Percentiles rank a stretch among this genome's conserved stretches.
These are phyloP conservation scores for Pestalotiopsis sp. DNA, from an alignment of 2,329 filamentous ascomycete genomes.

Conservation along the genomic window DNA sequence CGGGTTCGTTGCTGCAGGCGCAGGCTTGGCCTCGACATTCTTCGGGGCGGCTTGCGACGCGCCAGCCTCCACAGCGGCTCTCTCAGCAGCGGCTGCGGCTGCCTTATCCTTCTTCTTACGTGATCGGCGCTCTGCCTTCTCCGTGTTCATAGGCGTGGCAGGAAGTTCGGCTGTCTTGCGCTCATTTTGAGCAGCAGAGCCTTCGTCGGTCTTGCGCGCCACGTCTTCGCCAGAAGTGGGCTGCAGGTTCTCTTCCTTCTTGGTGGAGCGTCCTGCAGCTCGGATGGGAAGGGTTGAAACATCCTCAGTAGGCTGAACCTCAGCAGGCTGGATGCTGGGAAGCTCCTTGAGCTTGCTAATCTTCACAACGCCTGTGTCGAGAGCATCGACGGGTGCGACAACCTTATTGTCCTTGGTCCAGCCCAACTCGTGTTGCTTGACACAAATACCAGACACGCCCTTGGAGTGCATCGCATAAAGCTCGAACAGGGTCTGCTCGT, in stretches of 20 bases:
- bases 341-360: constrained; percentile 69
- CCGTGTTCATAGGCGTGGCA: constrained; percentile 28
- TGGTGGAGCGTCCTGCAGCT: constrained; percentile 26
- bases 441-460: constrained; percentile 86
- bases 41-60: constrained; percentile 39
- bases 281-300: constrained; percentile 32
- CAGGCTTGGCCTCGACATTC: constrained; percentile 30
- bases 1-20: constrained; percentile 24
- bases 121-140: constrained; percentile 35
- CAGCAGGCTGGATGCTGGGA: constrained; percentile 47
- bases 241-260: constrained; percentile 29
- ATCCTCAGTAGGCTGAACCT: constrained; percentile 50
- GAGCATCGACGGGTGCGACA: constrained; percentile 75
- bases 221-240: constrained; percentile 25
- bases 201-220: constrained; percentile 27
- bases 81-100: constrained; percentile 52
- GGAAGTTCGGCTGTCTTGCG: constrained; percentile 30
- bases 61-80: constrained; percentile 50
- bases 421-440: constrained; percentile 88
- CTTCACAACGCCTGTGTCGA: constrained; percentile 72
- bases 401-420: constrained; percentile 93
- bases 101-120: constrained; percentile 60
- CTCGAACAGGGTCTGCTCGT: constrained; percentile 83
- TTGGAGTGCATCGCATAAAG: constrained; percentile 97
- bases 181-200: constrained; percentile 26